These are phyloP conservation scores for Paramecium biaurelia DNA, from an alignment of 73 alveolate species.

Conservation along the genomic window DNA sequence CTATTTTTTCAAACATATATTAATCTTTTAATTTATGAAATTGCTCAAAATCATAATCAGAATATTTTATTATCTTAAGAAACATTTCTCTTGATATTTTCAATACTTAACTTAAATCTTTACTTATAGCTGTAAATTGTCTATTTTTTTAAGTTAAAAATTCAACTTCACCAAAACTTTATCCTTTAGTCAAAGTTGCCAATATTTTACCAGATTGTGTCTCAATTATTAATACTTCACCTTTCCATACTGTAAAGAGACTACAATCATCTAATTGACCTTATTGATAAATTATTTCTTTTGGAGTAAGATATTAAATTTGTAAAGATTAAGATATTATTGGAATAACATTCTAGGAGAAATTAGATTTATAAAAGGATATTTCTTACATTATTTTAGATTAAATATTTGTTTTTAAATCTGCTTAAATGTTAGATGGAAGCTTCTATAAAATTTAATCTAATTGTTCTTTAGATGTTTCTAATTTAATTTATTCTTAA, in stretches of 20 bases:
- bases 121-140: not conserved
- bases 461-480: not conserved
- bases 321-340: not conserved
- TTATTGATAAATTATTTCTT: constrained; percentile 5
- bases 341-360: not conserved
- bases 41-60: not conserved
- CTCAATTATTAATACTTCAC: not conserved
- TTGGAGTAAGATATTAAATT: not conserved
- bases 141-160: not conserved
- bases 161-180: constrained; percentile 13
- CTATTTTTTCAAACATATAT: not conserved
- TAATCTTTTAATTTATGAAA: not conserved
- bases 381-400: not conserved
- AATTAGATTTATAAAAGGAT: not conserved
- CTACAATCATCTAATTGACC: not conserved
- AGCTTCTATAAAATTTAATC: not conserved
- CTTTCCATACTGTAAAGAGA: not conserved
- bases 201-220: not conserved
- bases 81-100: not conserved
- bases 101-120: not conserved
- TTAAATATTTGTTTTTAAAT: not conserved
- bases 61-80: not conserved
- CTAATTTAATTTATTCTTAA: not conserved
- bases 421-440: not conserved
- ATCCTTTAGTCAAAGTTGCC: not conserved